phyloP scores from a whole-genome alignment of 23 red algal genomes.

The Gracilaria gracilis region DNA sequence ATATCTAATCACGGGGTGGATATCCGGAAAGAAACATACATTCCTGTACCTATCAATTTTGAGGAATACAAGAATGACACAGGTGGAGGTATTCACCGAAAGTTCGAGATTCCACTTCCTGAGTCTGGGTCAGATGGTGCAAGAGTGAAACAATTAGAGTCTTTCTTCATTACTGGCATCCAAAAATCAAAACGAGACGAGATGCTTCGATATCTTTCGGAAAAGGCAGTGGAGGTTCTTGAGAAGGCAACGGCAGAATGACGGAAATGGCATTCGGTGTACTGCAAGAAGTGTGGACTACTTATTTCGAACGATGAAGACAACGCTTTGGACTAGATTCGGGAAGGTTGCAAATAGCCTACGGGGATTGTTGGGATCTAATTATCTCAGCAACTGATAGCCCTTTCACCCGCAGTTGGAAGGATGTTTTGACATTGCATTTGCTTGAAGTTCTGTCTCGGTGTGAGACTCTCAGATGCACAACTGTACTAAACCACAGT shows the following conservation, averaged over 20 bases:
- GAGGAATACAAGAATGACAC: conserved; percentile 48
- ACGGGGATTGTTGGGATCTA: too few relatives aligned
- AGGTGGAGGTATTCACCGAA: background rate
- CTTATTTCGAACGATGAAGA: background rate
- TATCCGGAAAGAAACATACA: conserved; percentile 21
- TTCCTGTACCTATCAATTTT: conserved; percentile 34
- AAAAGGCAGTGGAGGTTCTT: background rate
- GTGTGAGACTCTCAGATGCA: too few relatives aligned
- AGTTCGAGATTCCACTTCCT: conserved; percentile 28
- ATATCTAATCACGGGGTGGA: conserved; percentile 32
- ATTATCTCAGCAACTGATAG: too few relatives aligned
- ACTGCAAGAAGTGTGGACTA: background rate
- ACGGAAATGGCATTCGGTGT: background rate
- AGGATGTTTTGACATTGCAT: too few relatives aligned
- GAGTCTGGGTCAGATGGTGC: conserved; percentile 22
- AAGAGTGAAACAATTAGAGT: conserved; percentile 1
- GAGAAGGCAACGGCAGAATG: background rate
- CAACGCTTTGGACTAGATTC: background rate
- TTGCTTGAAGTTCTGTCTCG: too few relatives aligned
- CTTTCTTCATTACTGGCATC: conserved; percentile 2
- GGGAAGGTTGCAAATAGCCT: background rate
- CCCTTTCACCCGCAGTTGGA: too few relatives aligned
- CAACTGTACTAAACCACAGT: too few relatives aligned
- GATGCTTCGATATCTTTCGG: conserved; percentile 18
- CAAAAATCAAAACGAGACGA: conserved; percentile 6